Base-by-base conservation (phyloP, 495 filamentous ascomycete species). In the Penicillium subrubescens region DNA sequence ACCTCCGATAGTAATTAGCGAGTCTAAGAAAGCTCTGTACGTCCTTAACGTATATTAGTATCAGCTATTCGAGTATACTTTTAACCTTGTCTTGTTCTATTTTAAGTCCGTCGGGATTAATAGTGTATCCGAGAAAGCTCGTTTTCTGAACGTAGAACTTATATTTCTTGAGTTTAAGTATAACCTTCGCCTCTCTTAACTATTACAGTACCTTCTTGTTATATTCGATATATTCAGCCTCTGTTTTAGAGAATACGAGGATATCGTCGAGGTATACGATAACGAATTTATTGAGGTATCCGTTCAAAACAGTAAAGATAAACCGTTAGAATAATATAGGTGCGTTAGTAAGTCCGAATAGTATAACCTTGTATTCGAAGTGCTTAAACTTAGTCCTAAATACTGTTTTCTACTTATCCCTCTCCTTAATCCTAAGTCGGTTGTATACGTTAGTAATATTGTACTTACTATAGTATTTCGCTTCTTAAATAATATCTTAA, bases 381-480 rank as follows among this genome's bases (percentile, higher is more conserved):
- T n/a, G n/a, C n/a, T n/a, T n/a, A n/a, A n/a, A n/a, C n/a, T n/a
- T n/a, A n/a, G n/a, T n/a, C n/a, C n/a, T n/a, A n/a, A n/a, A n/a
- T n/a, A n/a, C n/a, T n/a, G n/a, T n/a, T n/a, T n/a, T n/a, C n/a
- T n/a, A n/a, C n/a, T n/a, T n/a, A n/a, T n/a, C n/a, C n/a, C n/a
- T n/a, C n/a, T n/a, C n/a, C n/a, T n/a, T n/a, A n/a, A n/a, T n/a
- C n/a, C n/a, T n/a, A n/a, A n/a, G n/a, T n/a, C n/a, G n/a, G n/a
- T 72, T 37, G 60, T 65, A 70, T 23, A n/a, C 52, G 21, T 65
- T 57, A 33, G 29, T 63, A 50, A 75, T 64, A 56, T 77, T 58
- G 53, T 73, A 64, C 39, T 75, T 73, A 11, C 44, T 66, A 57
- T 64, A 75, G 11, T 37, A 68, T 41, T 71, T 73, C 34, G 57